Evolutionary conservation across 176 grass and related monocot genomes (phyloP), one percentile per base, ranked within the genome.

Genomic region (Thinopyrum elongatum): DNA sequence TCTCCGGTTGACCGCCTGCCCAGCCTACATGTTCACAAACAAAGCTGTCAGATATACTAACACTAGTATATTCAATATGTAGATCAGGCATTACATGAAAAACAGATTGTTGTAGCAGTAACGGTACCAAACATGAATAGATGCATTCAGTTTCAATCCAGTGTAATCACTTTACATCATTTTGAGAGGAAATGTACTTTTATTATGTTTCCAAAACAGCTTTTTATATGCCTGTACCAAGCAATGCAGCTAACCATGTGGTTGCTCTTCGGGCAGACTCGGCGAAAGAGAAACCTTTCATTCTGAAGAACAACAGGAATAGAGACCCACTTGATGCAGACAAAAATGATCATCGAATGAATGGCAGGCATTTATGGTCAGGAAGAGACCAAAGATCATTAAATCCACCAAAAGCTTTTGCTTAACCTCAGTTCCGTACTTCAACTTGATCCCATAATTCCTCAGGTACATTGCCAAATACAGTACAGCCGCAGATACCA

Each of bases 331-430:
- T 99, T 99, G 86, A 99, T 94, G 76, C 97, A 96, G 36, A 99
- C 97, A 91, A 99, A 99, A 86, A 99, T 91, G 38, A 99, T 69
- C 94, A 91, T 94, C 14, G 92, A 99, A 85, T 99, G 90, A 82
- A 96, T 96, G 53, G 94, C 90, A 46, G 94, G 97, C 79, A 46
- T 4, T 83, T 71, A 92, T 96, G 19, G 90, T 90, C 41, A 99
- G 86, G 79, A 99, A 99, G 25, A 94, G 94, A 66, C 92, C 97
- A 79, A 99, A 96, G 69, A 82, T 82, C 86, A 97, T 69, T 35
- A 94, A 88, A 90, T 99, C 94, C 90, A 94, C 94, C 1, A 88
- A 87, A 75, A 94, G 90, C 75, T 99, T 99, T 67, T 94, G 92
- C 86, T 94, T 92, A 64, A 96, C 97, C 83, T 99, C 97, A 59